These are phyloP conservation scores for Chrysoporthe austroafricana DNA, from an alignment of 2,329 filamentous ascomycete genomes.

Conservation along the genomic window DNA sequence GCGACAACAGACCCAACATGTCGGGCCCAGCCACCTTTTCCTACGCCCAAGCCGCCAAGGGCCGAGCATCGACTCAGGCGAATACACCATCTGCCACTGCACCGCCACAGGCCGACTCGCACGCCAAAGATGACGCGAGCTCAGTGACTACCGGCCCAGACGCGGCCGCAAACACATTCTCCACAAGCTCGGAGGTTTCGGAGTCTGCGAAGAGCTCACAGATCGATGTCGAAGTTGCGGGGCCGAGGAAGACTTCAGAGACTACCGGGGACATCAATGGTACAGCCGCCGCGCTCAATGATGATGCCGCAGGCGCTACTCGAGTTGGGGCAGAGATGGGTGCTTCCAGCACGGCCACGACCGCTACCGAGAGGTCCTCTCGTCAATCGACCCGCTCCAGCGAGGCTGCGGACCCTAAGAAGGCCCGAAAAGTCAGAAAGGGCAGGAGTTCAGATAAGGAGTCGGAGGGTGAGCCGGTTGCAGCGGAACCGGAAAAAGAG, in stretches of 20 bases:
- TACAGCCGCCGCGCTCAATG: constrained; percentile 43
- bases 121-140: constrained; percentile 40
- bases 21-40: constrained; percentile 72
- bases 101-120: constrained; percentile 39
- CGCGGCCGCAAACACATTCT: constrained; percentile 41
- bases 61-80: constrained; percentile 57
- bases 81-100: constrained; percentile 39
- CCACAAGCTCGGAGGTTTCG: constrained; percentile 41
- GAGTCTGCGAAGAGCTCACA: constrained; percentile 35
- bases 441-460: constrained; percentile 55
- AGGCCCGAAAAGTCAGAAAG: constrained; percentile 68
- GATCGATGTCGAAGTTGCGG: constrained; percentile 31
- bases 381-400: constrained; percentile 68
- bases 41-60: constrained; percentile 94
- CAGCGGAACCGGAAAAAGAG: constrained; percentile 62
- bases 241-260: constrained; percentile 37
- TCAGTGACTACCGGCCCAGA: constrained; percentile 42
- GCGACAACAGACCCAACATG: constrained; percentile 42
- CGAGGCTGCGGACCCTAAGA: constrained; percentile 69
- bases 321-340: constrained; percentile 30
- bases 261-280: constrained; percentile 34
- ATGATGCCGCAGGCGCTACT: constrained; percentile 27
- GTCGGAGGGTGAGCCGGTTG: constrained; percentile 54
- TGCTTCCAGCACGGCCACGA: constrained; percentile 18
- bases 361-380: constrained; percentile 44